Base-by-base conservation (phyloP, 2,329 filamentous ascomycete species). In the Ophiocordyceps unilateralis region DNA sequence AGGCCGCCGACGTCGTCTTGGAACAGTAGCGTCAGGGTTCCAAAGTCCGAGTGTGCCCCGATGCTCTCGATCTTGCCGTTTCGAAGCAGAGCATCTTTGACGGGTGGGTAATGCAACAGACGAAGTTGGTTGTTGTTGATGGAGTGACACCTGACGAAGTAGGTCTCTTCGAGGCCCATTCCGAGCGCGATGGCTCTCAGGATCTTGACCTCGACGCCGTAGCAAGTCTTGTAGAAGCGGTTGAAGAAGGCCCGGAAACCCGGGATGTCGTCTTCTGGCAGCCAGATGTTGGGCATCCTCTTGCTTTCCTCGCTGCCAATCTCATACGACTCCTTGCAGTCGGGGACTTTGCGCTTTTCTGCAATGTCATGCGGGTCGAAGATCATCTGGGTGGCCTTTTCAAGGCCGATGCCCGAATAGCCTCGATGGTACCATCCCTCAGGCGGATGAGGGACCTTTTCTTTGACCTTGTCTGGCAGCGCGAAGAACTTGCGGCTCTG, bases 111-210 rank as follows among this genome's bases (percentile, higher is more conserved):
- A 52, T 78, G 74, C 32, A 79, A 59, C 34, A 81, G 54, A 2
- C 76, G 66, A 5, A 78, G 58, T 46, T 78, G 74, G 49, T 76
- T 76, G 48, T 76, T 69, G 47, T 69, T 61, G 0, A 67, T 67
- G 21, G 63, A 65, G 53, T 78, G 74, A 42, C 68, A 56, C 15
- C 58, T 54, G 53, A 91, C 82, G 51, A 93, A 93, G 67, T 78
- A 89, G 12, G 54, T 53, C 50, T 76, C 69, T 0, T 76, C 69
- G 6, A 87, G 64, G 1, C 71, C 77, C 72, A 89, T 74, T 0
- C 81, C 83, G 11, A 86, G 61, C 1, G 82, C 83, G 46, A 88
- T 81, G 21, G 82, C 81, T 3, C 78, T 69, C 79, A 89, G 85
- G 24, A 88, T 70, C 48, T 83, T 66, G 39, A 73, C 64, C 59